Evolutionary conservation across 139 green algal genomes (phyloP).

Genomic region (Closterium sp.): DNA sequence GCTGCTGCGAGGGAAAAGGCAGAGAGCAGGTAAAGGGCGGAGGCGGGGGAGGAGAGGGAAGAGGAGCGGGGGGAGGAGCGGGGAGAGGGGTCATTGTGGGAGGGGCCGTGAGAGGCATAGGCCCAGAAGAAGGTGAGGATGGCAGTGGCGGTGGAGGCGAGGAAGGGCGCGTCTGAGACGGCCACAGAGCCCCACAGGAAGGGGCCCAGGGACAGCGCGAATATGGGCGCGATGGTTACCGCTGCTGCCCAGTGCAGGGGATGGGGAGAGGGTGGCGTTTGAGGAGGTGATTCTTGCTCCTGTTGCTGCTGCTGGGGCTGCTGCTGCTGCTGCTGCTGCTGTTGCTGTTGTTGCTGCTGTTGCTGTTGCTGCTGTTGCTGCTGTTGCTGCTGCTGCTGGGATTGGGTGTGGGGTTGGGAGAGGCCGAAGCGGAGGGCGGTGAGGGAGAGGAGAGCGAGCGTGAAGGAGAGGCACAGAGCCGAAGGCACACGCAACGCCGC

Average conservation of each 20-base stretch:
- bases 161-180: conserved; percentile 36
- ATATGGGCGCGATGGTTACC: not conserved
- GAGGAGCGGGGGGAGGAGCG: conserved; percentile 5
- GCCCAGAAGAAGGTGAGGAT: conserved; percentile 35
- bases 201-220: not conserved
- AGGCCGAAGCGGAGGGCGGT: not conserved
- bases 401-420: not conserved
- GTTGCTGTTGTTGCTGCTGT: no score
- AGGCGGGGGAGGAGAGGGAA: not conserved
- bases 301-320: not conserved
- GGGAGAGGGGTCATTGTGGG: not conserved
- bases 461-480: not conserved
- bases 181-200: conserved; percentile 25
- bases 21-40: not conserved
- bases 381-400: not conserved
- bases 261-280: not conserved
- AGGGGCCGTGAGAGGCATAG: conserved; percentile 6
- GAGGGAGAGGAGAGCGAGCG: not conserved
- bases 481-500: not conserved
- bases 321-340: no score
- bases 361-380: not conserved
- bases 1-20: conserved; percentile 16
- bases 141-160: not conserved
- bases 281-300: not conserved
- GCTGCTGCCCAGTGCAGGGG: not conserved